phyloP scores from a whole-genome alignment of 2,329 filamentous ascomycete genomes.

The Hirsutella rhossiliensis region DNA sequence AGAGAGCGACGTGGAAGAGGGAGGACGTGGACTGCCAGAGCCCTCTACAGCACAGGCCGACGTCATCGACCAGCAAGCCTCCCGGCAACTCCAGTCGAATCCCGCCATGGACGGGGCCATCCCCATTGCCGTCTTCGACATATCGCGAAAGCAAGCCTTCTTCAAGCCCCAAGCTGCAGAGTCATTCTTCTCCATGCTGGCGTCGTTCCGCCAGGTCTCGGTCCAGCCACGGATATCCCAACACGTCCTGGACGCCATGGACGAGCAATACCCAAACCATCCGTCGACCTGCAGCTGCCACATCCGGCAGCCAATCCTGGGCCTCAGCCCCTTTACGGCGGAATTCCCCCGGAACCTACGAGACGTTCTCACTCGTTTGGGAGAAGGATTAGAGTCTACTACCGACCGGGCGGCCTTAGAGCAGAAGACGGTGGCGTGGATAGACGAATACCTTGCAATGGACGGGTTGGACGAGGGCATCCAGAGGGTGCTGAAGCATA shows the following conservation, averaged over 20 bases:
- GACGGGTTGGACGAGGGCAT: conserved; percentile 44
- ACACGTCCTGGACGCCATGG: conserved; percentile 59
- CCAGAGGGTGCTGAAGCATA: conserved; percentile 41
- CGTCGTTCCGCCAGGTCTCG: conserved; percentile 53
- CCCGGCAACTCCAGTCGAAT: conserved; percentile 51
- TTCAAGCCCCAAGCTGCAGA: conserved; percentile 54
- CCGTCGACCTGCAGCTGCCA: conserved; percentile 57
- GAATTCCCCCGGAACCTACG: conserved; percentile 64
- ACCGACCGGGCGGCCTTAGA: conserved; percentile 32
- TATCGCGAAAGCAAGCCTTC: conserved; percentile 66
- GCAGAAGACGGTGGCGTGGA: conserved; percentile 40
- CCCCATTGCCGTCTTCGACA: conserved; percentile 82
- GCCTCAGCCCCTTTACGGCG: conserved; percentile 48
- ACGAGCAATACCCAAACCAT: conserved; percentile 44
- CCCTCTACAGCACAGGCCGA: conserved; percentile 25
- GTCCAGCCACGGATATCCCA: conserved; percentile 55
- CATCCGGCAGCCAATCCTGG: conserved; percentile 58
- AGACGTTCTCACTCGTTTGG: conserved; percentile 51
- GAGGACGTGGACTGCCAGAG: conserved; percentile 32
- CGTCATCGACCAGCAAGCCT: conserved; percentile 34
- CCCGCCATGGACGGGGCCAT: conserved; percentile 89
- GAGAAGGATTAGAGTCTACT: conserved; percentile 31
- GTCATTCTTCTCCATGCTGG: conserved; percentile 71
- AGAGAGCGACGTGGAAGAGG: conserved; percentile 32
- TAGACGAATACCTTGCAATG: conserved; percentile 36